Base-by-base conservation (phyloP, 805 yeast genomes). In the Kluyveromyces lactis region DNA sequence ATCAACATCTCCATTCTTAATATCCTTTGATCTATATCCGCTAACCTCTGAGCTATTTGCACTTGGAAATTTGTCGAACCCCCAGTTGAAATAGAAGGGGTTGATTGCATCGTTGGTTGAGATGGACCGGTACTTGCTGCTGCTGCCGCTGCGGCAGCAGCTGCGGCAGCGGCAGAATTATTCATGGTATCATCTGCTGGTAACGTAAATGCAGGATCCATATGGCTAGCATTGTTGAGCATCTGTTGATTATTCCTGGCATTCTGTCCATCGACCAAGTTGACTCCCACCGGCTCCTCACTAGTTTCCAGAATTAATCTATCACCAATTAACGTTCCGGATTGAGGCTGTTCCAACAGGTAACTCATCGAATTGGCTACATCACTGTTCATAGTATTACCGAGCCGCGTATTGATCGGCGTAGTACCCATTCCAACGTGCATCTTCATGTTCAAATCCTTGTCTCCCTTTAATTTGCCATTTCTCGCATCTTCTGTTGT, bases 1-100 rank as follows among this genome's bases (percentile, higher is more conserved):
- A 60, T 51, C 43, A 52, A 49, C 38, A 56, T 56, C 29, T 60
- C 64, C 62, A 58, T 49, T 7, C 45, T 47, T 1, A 54, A 51
- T 39, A 58, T 39, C 17, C 37, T 9, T 18, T 34, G 37, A 17
- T 34, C 37, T 26, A 34, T 34, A 21, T 34, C 37, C 3, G 37
- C 37, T 13, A 34, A 26, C 24, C 37, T 18, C 13, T 34, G 37
- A 24, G 37, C 37, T 3, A 34, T 26, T 18, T 34, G 37, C 11
- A 34, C 37, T 34, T 34, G 37, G 17, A 34, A 34, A 17, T 34
- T 34, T 12, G 37, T 34, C 30, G 37, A 34, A 8, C 37, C 37
- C 7, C 37, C 37, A 10, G 30, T 34, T 2, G 37, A 34, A 16
- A 34, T 24, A 18, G 37, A 15, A 10, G 37, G 37, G 11, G 37